Base-by-base conservation (phyloP, 768 basidiomycete species). In the Pleurotus eryngii region DNA sequence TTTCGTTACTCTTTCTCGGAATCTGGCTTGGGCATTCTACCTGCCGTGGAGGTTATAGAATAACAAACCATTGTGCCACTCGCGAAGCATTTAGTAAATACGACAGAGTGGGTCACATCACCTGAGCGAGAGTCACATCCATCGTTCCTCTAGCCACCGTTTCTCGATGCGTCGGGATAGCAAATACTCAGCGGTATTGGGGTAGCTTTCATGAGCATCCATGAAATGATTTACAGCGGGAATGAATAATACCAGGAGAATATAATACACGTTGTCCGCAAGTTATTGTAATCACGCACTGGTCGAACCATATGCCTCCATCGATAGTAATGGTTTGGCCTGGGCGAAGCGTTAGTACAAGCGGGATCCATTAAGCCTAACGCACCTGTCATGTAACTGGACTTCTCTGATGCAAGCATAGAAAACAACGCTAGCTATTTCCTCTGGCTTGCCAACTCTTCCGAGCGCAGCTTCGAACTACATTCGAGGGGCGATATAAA, bases 401-500 rank as follows among this genome's bases (percentile, higher is more conserved):
- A 69, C 17, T 67, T 70, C 18, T 72, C 67, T 7, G 73, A 72
- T 5, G 67, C 67, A 3, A 76, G 62, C 55, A 66, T 75, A 1
- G 72, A 74, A 74, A 0, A 75, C 72, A 4, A 70, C n/a, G 7
- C 63, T 62, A 22, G 75, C 73, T 8, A 75, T 55, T 38, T 73
- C 67, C 27, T 73, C 67, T 1, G 72, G 68, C n/a, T 67, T 57
- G 22, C 64, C 69, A 7, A 50, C 49, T 62, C 42, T 5, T 67
- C 59, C 46, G 63, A 63, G 11, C 66, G 30, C 57, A 4, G 37
- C 46, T 15, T 56, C 60, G 50, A 57, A 49, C 56, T 61, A n/a
- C 12, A 50, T n/a, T 42, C 38, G 3, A 50, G 38, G 26, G n/a
- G 18, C 9, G 11, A 26, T 46, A 8, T 30, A 30, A 30, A 30